Evolutionary conservation across 192 early-diverging fungal species (phyloP).

Genomic region (Coemansia sp.): DNA sequence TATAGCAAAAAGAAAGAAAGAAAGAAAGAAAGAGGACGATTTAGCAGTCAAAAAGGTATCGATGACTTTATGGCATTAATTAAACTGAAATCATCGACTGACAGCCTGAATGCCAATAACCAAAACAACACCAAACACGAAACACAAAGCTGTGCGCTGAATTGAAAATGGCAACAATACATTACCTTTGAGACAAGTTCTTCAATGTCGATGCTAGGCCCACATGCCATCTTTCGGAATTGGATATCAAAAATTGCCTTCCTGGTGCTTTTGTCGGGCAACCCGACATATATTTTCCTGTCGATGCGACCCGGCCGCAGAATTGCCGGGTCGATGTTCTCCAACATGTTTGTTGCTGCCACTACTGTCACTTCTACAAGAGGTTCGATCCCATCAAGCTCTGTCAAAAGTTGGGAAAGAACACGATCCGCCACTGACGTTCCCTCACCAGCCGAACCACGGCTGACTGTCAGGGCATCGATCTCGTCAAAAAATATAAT

Average conservation of each 20-base stretch:
- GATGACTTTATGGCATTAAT: too few relatives aligned
- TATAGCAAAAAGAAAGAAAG: not conserved
- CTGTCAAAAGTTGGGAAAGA: slow-evolving; percentile 88
- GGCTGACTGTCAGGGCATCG: slow-evolving; percentile 88
- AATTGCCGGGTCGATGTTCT: slow-evolving; percentile 91
- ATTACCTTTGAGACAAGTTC: not conserved
- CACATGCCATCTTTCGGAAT: slow-evolving; percentile 69
- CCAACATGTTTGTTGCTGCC: slow-evolving; percentile 96
- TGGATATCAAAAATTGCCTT: slow-evolving; percentile 81
- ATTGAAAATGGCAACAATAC: not conserved
- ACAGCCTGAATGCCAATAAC: too few relatives aligned
- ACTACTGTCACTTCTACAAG: slow-evolving; percentile 95
- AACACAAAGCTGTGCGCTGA: not conserved
- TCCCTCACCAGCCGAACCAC: slow-evolving; percentile 63
- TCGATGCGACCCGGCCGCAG: slow-evolving; percentile 95
- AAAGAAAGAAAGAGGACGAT: not conserved
- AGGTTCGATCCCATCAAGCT: slow-evolving; percentile 96
- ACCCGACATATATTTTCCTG: slow-evolving; percentile 88
- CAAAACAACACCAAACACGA: too few relatives aligned
- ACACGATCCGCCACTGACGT: slow-evolving; percentile 93
- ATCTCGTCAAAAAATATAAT: slow-evolving; percentile 99
- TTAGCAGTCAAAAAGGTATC: too few relatives aligned
- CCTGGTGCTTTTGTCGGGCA: slow-evolving; percentile 77
- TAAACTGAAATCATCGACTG: too few relatives aligned
- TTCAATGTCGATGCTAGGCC: not conserved